These are phyloP conservation scores for Dendrobium nobile DNA, from an alignment of 106 monocot genomes.

Conservation along the genomic window DNA sequence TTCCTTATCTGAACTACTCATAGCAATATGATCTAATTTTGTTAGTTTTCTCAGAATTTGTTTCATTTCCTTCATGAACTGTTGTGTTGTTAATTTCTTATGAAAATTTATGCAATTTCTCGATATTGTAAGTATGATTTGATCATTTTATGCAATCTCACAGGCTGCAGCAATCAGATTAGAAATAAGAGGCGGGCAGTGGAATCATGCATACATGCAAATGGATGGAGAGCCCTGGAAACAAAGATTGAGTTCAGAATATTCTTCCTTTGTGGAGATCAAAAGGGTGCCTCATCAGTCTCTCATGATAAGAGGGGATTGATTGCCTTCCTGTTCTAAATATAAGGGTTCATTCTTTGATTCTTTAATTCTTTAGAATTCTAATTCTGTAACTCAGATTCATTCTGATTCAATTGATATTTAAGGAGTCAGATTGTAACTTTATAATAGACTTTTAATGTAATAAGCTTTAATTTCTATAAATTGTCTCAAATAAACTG, in stretches of 20 bases:
- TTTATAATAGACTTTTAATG: background rate
- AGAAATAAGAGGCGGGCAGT: slow-evolving; percentile 69
- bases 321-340: background rate
- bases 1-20: no score
- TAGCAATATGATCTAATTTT: no score
- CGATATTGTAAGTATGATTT: background rate
- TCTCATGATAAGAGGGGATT: slow-evolving; percentile 62
- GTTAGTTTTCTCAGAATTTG: no score
- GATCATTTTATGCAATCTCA: background rate
- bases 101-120: no score
- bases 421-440: background rate
- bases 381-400: background rate
- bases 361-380: background rate
- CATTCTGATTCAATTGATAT: background rate
- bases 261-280: slow-evolving; percentile 74
- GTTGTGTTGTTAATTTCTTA: no score
- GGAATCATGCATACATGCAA: slow-evolving; percentile 78
- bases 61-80: no score
- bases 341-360: background rate
- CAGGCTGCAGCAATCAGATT: slow-evolving; percentile 81
- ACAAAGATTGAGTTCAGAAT: slow-evolving; percentile 51
- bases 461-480: background rate
- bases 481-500: background rate
- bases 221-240: slow-evolving; percentile 99
- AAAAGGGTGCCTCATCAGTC: slow-evolving; percentile 69